Percentiles rank a stretch among this genome's conserved stretches.
Conservation (phyloP, 257 asterid species). For the Sherardia arvensis region DNA sequence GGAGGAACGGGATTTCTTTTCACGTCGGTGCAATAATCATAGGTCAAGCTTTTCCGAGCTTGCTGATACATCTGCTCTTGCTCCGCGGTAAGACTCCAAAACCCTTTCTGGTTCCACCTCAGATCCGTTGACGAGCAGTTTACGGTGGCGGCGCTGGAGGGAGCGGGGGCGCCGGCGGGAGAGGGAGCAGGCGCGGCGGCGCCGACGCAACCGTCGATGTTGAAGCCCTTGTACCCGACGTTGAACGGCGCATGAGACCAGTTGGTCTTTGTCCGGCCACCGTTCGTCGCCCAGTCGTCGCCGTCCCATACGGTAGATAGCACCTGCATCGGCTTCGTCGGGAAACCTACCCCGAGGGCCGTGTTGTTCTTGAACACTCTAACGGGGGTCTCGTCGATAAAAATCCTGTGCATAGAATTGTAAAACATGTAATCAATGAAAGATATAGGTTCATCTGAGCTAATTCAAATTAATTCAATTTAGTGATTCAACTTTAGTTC, state of each 20-base stretch:
- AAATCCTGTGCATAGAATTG: slow-evolving; percentile 30
- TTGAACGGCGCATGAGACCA: slow-evolving; percentile 55
- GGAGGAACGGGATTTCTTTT: not conserved
- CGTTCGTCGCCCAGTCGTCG: slow-evolving; percentile 58
- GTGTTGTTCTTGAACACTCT: slow-evolving; percentile 49
- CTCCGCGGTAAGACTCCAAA: not conserved
- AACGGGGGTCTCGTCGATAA: slow-evolving; percentile 51
- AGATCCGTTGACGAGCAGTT: not conserved
- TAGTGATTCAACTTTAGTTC: too few species aligned
- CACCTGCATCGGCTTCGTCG: slow-evolving; percentile 45
- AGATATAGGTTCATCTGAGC: too few species aligned
- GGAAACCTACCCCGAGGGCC: slow-evolving; percentile 33
- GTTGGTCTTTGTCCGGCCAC: slow-evolving; percentile 39
- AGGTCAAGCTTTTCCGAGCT: not conserved
- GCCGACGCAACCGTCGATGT: slow-evolving; percentile 9
- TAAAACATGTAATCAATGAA: too few species aligned
- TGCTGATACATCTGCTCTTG: not conserved
- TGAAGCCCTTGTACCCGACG: slow-evolving; percentile 10
- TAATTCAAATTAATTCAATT: too few species aligned
- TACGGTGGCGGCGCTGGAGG: too few species aligned
- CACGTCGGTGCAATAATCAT: not conserved
- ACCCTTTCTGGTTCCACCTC: not conserved
- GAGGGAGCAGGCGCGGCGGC: too few species aligned
- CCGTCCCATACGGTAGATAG: slow-evolving; percentile 55
- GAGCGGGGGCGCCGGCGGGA: too few species aligned